Evolutionary conservation across 1,284 basidiomycete genomes (phyloP), one percentile per base, ranked within the genome.

Genomic region (Ceratobasidium sp.): DNA sequence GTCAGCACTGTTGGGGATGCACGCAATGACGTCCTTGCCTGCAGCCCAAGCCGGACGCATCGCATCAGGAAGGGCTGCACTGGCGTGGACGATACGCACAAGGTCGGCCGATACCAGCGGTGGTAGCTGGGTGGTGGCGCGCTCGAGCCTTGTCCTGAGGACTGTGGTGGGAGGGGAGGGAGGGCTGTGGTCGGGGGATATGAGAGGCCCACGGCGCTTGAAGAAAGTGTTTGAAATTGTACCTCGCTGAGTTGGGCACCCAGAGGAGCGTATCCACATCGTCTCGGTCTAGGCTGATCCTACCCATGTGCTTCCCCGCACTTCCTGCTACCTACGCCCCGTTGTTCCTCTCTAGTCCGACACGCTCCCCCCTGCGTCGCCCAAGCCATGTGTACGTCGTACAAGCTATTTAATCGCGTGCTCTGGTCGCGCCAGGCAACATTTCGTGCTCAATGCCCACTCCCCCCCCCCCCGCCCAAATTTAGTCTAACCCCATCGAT

Each of bases 251-350:
- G 61, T 33, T 33, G 30, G 30, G 61, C 61, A 44, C 56, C 30
- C 33, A 38, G 36, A 62, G 16, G 42, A 30, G 59, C 42, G 60
- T n/a, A 62, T 30, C 60, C 21, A 12, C 48, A 49, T 23, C 51
- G 62, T 30, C 2, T 16, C 28, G 63, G 53, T 53, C 64, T 56
- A 53, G 64, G 48, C 64, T 69, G 64, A 69, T 69, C 64, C 21
- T 69, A 53, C 64, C 64, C 64, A 69, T 69, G 64, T 69, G 64
- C 64, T 69, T 58, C 64, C 64, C 63, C 63, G 38, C 63, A 66
- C 63, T 54, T 36, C 49, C 46, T 46, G 44, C 33, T 12, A 38
- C 28, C 36, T 38, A n/a, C 25, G 33, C 7, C 14, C 30, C 30
- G 38, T 12, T 51, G 28, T 6, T n/a, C 16, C 49, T 18, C 49